Conservation (phyloP, 768 basidiomycete genomes). For the Tricholoma bakamatsutake region DNA sequence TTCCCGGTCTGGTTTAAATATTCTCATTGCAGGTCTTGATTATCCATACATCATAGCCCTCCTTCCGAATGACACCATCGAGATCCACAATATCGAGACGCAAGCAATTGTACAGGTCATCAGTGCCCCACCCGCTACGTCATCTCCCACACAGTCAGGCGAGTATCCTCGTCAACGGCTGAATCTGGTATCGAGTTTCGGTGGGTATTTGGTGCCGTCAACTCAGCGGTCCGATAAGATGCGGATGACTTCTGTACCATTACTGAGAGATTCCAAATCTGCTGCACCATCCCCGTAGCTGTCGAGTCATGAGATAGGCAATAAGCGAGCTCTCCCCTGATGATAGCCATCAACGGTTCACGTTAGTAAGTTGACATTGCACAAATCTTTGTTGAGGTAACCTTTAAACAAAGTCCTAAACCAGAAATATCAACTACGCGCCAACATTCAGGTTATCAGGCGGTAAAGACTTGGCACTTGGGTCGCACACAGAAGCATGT, state of each 20-base stretch:
- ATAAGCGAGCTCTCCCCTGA: constrained; percentile 54
- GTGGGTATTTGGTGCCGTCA: constrained; percentile 46
- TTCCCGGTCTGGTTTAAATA: neutral
- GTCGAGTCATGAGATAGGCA: constrained; percentile 40
- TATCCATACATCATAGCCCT: constrained; percentile 77
- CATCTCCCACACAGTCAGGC: constrained; percentile 17
- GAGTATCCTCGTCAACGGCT: constrained; percentile 22
- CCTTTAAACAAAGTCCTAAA: no score
- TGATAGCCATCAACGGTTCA: constrained; percentile 23
- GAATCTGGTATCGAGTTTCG: constrained; percentile 33
- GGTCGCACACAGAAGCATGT: no score
- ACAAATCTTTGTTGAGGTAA: no score
- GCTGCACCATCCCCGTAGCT: neutral
- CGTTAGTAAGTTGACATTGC: neutral
- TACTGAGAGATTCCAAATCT: constrained; percentile 12
- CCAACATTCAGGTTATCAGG: no score
- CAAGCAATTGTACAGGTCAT: constrained; percentile 70
- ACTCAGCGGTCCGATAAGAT: constrained; percentile 43
- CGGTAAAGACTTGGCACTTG: no score
- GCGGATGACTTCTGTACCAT: constrained; percentile 32
- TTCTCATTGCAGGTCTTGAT: constrained; percentile 54
- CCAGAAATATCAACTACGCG: no score
- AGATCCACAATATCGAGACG: constrained; percentile 76
- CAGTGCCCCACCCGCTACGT: constrained; percentile 32
- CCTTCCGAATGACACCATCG: constrained; percentile 71